Base-by-base conservation (phyloP, 805 yeast genomes). In the Ogataea nitratoaversa region DNA sequence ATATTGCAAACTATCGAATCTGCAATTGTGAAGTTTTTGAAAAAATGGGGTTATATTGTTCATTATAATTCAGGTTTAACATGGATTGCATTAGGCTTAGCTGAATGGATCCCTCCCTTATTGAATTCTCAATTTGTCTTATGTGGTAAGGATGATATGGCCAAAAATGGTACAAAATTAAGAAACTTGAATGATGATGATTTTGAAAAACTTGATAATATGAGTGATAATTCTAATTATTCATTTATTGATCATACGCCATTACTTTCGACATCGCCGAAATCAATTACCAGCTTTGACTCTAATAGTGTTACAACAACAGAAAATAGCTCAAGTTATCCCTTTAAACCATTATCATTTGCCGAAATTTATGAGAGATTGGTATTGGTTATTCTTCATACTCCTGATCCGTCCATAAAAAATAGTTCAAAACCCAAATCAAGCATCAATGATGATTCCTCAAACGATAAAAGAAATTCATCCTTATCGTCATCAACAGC, bases 81-180 rank as follows among this genome's bases (percentile, higher is more conserved):
- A 3, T 89, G 96, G 96, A 76, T 86, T 16, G 96, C 96, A 0
- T 63, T 87, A 24, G 89, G 88, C 9, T 64, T 90, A 33, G 91
- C 95, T 0, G 95, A 88, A 59, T 89, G 95, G 95, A 73, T 79
- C 24, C 90, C 95, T 5, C 87, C 85, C 1, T 62, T 78, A 29
- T 67, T 67, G 13, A 66, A 69, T 35, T 72, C 78, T 11, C 67
- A 70, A 14, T 74, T 72, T 67, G 82, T 78, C 2, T 57, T 78
- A 32, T 68, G 76, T 41, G 83, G 82, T 4, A 64, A 78, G 42
- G 80, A 76, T 50, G 64, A 61, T 40, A 49, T 60, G 38, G 63
- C 68, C 27, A 62, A 52, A 40, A 62, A 63, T 42, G 67, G 68
- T 22, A 59, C 67, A 4, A 62, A 61, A 38, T 46, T 65, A 29